Percentiles rank a stretch among this genome's conserved stretches.
phyloP scores from a whole-genome alignment of 345 rosid species.

The Salix udensis region DNA sequence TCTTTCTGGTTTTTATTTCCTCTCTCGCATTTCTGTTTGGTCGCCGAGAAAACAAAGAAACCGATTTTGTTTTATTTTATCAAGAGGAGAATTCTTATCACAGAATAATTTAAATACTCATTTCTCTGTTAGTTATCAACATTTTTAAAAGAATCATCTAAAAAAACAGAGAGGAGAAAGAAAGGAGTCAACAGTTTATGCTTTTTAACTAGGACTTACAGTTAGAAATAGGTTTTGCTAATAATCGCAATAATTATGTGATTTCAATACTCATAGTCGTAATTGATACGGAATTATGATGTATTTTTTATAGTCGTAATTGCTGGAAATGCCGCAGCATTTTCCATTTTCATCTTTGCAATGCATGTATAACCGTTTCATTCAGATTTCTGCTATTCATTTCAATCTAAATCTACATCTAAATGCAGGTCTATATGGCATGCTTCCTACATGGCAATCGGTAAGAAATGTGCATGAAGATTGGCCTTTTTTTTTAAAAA shows the following conservation, averaged over 20 bases:
- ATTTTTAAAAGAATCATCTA: too few species aligned
- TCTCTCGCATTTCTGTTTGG: conserved; percentile 24
- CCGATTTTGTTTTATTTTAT: neutral
- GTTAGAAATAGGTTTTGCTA: too few species aligned
- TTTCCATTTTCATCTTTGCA: neutral
- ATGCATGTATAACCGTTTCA: neutral
- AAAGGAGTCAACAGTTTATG: too few species aligned
- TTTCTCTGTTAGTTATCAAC: neutral
- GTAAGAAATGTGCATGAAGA: conserved; percentile 39
- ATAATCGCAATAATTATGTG: too few species aligned
- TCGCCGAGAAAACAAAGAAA: conserved; percentile 22
- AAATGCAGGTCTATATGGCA: conserved; percentile 87
- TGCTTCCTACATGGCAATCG: conserved; percentile 72
- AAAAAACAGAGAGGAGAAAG: too few species aligned
- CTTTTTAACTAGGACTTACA: too few species aligned
- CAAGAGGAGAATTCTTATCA: too few species aligned
- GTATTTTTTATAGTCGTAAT: too few species aligned
- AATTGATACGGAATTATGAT: too few species aligned
- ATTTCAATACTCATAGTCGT: too few species aligned
- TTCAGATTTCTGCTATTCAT: conserved; percentile 8
- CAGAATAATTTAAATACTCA: neutral
- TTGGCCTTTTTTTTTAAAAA: neutral
- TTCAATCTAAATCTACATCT: conserved; percentile 2
- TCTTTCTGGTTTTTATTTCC: neutral
- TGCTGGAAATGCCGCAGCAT: neutral